Evolutionary conservation across 306 rosid species (phyloP).

Genomic region (Pyrus betulifolia): DNA sequence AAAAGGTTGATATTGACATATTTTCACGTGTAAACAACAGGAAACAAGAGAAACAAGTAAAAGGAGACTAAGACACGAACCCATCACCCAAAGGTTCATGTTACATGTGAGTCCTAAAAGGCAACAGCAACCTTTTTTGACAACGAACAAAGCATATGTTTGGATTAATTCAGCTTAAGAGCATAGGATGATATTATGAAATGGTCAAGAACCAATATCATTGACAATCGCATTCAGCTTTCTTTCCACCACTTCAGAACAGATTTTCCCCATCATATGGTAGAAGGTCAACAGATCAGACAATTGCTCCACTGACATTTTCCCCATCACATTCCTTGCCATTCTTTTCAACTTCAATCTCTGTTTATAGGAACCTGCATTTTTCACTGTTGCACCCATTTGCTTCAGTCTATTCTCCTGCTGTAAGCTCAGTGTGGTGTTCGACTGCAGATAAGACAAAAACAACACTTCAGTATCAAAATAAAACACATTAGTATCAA

Average conservation of each 20-base stretch:
- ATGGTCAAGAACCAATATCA: conserved; percentile 16
- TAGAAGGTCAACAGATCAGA: conserved; percentile 77
- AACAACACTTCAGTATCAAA: background rate
- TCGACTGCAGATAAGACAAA: conserved; percentile 45
- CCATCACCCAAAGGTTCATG: conserved; percentile 20
- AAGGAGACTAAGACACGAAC: background rate
- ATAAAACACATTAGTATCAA: too few relatives aligned
- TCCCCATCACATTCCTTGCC: conserved; percentile 70
- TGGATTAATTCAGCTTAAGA: background rate
- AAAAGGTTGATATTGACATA: background rate
- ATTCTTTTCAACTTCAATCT: conserved; percentile 41
- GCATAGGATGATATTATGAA: background rate
- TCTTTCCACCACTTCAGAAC: conserved; percentile 59
- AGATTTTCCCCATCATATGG: conserved; percentile 72
- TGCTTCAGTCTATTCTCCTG: conserved; percentile 82
- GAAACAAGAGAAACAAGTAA: background rate
- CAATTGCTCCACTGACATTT: conserved; percentile 65
- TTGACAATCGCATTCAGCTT: conserved; percentile 46
- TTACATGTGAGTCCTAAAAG: conserved; percentile 17
- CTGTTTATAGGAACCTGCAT: conserved; percentile 61
- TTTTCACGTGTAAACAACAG: background rate
- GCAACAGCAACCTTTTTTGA: background rate
- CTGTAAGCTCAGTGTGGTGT: conserved; percentile 71
- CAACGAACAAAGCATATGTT: background rate
- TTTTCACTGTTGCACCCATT: conserved; percentile 97